Evolutionary conservation across 1,139 yeast species (phyloP).

Genomic region (Yamadazyma siamensis): DNA sequence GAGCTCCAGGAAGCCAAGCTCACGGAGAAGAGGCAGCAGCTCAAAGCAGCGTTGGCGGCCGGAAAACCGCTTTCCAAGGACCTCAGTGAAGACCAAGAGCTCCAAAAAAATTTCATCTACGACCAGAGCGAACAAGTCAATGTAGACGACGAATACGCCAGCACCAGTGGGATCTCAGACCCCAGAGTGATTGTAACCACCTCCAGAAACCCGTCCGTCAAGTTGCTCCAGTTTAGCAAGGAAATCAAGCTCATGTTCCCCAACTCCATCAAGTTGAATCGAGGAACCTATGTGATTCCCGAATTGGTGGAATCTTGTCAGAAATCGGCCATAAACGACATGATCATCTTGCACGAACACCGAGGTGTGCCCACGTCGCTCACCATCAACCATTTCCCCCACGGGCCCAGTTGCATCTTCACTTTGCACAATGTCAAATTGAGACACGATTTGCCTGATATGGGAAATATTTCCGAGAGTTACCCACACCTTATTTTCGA

Average conservation of each 20-base stretch:
- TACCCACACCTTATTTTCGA: slow-evolving; percentile 94
- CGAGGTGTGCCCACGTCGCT: slow-evolving; percentile 96
- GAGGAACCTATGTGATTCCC: slow-evolving; percentile 90
- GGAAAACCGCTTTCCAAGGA: slow-evolving; percentile 92
- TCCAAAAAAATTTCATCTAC: slow-evolving; percentile 78
- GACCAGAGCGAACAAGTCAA: slow-evolving; percentile 71
- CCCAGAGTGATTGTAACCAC: slow-evolving; percentile 95
- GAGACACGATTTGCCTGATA: slow-evolving; percentile 84
- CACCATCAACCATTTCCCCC: slow-evolving; percentile 93
- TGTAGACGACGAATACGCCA: slow-evolving; percentile 87
- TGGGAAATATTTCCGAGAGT: slow-evolving; percentile 87
- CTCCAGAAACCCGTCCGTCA: slow-evolving; percentile 84
- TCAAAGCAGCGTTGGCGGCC: slow-evolving; percentile 83
- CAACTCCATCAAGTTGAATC: slow-evolving; percentile 79
- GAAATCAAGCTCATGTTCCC: slow-evolving; percentile 90
- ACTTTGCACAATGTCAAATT: slow-evolving; percentile 91
- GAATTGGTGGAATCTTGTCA: slow-evolving; percentile 83
- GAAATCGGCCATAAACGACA: slow-evolving; percentile 66
- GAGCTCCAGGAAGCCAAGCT: slow-evolving; percentile 87
- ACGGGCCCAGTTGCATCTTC: slow-evolving; percentile 95
- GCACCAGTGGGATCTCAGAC: slow-evolving; percentile 81
- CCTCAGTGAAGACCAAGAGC: slow-evolving; percentile 77
- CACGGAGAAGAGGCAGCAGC: slow-evolving; percentile 80
- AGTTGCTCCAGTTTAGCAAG: slow-evolving; percentile 85
- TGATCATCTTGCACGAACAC: slow-evolving; percentile 88